These are phyloP conservation scores for Chrysoporthe puriensis DNA, from an alignment of 2,329 filamentous ascomycete species.

Conservation along the genomic window DNA sequence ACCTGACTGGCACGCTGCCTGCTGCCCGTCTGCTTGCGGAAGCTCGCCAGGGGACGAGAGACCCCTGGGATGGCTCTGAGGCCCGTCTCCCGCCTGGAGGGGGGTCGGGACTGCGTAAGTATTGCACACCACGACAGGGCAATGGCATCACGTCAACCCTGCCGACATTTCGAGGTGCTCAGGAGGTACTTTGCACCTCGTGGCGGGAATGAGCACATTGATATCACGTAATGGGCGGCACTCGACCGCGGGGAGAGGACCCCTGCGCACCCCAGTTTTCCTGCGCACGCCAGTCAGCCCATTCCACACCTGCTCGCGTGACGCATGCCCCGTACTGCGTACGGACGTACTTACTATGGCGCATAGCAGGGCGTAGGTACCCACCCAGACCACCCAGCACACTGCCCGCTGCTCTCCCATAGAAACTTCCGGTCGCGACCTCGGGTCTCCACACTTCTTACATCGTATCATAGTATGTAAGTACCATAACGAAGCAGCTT, in stretches of 20 bases:
- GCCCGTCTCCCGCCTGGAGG: no score
- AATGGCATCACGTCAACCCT: neutral
- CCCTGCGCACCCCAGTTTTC: neutral
- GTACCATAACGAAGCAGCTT: no score
- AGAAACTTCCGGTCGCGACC: no score
- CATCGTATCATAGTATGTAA: no score
- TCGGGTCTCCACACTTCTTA: no score
- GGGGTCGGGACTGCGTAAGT: no score
- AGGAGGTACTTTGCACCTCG: neutral
- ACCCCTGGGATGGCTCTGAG: no score
- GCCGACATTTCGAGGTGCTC: neutral
- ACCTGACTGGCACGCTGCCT: neutral
- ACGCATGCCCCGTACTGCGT: slow-evolving; percentile 6
- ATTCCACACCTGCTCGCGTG: slow-evolving; percentile 14
- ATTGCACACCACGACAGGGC: neutral
- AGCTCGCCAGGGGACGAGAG: neutral
- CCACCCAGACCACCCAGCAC: neutral
- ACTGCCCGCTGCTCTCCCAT: no score
- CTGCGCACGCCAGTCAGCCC: slow-evolving; percentile 7
- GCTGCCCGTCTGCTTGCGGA: slow-evolving; percentile 1
- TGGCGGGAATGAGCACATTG: neutral
- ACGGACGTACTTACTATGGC: no score
- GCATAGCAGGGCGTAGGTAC: no score
- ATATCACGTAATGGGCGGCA: neutral
- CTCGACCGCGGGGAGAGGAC: neutral